Percentiles rank a stretch among this genome's conserved stretches.
phyloP scores from a whole-genome alignment of 2,329 filamentous ascomycete species.

The Paecilomyces sp. region DNA sequence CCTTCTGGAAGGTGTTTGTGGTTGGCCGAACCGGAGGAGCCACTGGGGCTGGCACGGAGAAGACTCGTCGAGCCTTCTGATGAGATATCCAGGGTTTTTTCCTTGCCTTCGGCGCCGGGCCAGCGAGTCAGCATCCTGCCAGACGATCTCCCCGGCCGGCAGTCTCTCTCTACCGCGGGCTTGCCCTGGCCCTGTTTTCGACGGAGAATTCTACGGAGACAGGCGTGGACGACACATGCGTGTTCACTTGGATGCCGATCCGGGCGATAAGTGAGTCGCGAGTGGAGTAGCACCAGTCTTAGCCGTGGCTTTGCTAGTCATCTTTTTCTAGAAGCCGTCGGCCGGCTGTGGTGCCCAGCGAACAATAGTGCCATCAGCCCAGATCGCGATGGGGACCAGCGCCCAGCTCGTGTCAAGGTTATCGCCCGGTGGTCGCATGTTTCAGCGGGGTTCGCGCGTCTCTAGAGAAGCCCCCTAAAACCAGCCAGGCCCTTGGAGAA shows the following conservation, averaged over 20 bases:
- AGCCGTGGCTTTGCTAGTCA: neutral
- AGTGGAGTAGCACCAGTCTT: neutral
- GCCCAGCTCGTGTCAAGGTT: neutral
- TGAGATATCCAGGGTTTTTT: neutral
- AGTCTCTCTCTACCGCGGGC: neutral
- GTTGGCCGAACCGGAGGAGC: conserved; percentile 2
- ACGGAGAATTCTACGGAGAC: neutral
- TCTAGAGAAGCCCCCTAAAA: neutral
- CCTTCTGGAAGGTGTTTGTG: conserved; percentile 16
- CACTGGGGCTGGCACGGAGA: conserved; percentile 1
- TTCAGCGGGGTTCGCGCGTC: neutral
- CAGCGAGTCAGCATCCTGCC: neutral
- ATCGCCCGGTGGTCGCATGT: neutral
- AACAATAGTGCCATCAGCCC: neutral
- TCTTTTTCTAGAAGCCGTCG: neutral
- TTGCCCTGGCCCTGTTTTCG: neutral
- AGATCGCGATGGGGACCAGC: neutral
- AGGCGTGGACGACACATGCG: neutral
- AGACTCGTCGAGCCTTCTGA: neutral
- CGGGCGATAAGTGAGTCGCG: neutral
- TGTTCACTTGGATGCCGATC: neutral
- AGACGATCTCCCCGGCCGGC: neutral
- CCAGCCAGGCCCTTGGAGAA: neutral
- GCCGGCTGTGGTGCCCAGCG: neutral
- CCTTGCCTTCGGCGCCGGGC: neutral